phyloP scores from a whole-genome alignment of 2,329 filamentous ascomycete genomes.

The Xylogone sp. region DNA sequence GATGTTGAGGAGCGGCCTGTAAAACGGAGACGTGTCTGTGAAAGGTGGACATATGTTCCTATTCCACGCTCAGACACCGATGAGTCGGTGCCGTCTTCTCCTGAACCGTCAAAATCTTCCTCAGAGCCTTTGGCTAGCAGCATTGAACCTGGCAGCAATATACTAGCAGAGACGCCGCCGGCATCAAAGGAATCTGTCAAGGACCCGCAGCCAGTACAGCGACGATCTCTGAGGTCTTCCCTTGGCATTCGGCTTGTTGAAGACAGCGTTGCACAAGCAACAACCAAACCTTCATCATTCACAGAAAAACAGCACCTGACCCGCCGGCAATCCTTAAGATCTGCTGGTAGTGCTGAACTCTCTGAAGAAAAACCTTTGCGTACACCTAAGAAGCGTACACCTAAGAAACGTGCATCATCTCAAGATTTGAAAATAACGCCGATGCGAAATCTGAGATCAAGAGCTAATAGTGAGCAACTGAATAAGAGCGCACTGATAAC shows the following conservation, averaged over 20 bases:
- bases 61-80: not conserved
- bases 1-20: slow-evolving; percentile 29
- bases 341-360: not conserved
- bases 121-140: not conserved
- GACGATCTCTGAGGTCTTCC: slow-evolving; percentile 6
- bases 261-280: not conserved
- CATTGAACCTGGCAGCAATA: not conserved
- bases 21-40: slow-evolving; percentile 24
- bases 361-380: not conserved
- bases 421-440: not conserved
- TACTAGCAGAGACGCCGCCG: not conserved
- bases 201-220: slow-evolving; percentile 1
- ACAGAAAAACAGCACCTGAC: not conserved
- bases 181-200: not conserved
- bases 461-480: not conserved
- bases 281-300: not conserved
- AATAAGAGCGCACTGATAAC: not conserved
- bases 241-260: slow-evolving; percentile 1
- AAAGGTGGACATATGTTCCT: slow-evolving; percentile 23
- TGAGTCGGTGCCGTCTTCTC: not conserved
- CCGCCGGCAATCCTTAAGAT: not conserved
- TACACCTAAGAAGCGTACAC: not conserved
- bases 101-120: slow-evolving; percentile 10
- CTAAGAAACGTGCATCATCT: not conserved
- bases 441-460: not conserved